Evolutionary conservation across 352 stramenopile species (phyloP), one percentile per base, ranked within the genome.

Genomic region (Blastocystis sp.): DNA sequence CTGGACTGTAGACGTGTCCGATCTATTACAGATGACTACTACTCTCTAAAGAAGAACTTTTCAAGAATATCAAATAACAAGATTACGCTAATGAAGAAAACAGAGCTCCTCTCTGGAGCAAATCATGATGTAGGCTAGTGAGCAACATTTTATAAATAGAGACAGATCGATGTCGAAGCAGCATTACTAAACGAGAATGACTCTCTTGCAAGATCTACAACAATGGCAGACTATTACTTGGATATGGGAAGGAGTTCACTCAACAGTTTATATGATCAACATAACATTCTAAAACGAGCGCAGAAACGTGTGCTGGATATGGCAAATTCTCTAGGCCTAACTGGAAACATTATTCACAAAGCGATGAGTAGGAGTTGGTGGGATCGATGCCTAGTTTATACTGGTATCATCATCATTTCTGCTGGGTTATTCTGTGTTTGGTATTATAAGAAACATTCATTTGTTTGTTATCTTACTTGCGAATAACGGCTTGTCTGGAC

Each of bases 401-500:
- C 73, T 26, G 73, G 73, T 20, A 85, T 85, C 56, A 47, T 85
- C 43, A 11, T 85, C 2, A 68, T 85, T n/a, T 85, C 73, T 13
- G 26, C 24, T 13, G 50, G 50, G 9, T 45, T 85, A 50, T 68
- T 68, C n/a, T 85, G 65, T 43, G 73, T 85, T 47, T 85, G 73
- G 73, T 85, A 85, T 45, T 54, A 54, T 16, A 85, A 85, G 68
- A 34, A 45, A 45, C 59, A 68, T 47, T 85, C 26, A 9, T 56
- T 55, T 26, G 16, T 85, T 18, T 85, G 11, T 43, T 69, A 85
- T 47, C 73, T 34, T 55, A 85, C 68, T 68, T 85, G 73, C 7
- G 73, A 85, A 30, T 85, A 85, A 30, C 70, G 70, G 30, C 78
- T 89, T 13, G 78, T 89, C 47, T 89, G 93, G 39, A 95, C 91